Conservation (phyloP, 1,284 basidiomycete species). For the Bondarzewia mesenterica region DNA sequence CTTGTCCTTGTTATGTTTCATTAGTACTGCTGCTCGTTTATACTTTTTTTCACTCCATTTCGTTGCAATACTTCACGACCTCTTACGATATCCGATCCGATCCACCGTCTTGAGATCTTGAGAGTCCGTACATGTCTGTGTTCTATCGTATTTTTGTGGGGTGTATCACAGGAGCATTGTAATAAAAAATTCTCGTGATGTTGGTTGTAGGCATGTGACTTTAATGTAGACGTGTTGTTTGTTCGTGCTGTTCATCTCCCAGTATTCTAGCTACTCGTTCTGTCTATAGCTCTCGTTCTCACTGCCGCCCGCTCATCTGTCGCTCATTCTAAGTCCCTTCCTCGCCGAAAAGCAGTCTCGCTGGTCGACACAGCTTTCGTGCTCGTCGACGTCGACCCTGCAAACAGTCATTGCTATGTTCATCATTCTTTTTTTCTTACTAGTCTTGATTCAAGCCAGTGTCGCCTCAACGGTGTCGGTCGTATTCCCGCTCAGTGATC, state of each 20-base stretch:
- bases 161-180: neutral
- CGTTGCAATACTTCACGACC: conserved; percentile 1
- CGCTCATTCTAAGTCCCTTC: neutral
- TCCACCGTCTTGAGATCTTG: neutral
- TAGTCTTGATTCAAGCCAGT: conserved; percentile 27
- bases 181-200: neutral
- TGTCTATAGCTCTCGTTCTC: conserved; percentile 2
- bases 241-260: neutral
- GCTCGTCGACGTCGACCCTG: conserved; percentile 34
- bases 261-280: neutral
- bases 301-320: conserved; percentile 2
- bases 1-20: neutral
- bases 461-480: conserved; percentile 36
- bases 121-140: too few species aligned
- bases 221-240: neutral
- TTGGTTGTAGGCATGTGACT: neutral
- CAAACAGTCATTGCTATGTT: conserved; percentile 51
- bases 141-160: neutral
- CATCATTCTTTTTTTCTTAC: conserved; percentile 49
- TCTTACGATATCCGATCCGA: conserved; percentile 1
- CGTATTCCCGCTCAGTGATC: conserved; percentile 42
- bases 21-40: neutral
- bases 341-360: conserved; percentile 20
- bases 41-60: neutral
- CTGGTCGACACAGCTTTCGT: conserved; percentile 47